phyloP scores from a whole-genome alignment of 1,284 basidiomycete species.

The Xanthoconium separans region DNA sequence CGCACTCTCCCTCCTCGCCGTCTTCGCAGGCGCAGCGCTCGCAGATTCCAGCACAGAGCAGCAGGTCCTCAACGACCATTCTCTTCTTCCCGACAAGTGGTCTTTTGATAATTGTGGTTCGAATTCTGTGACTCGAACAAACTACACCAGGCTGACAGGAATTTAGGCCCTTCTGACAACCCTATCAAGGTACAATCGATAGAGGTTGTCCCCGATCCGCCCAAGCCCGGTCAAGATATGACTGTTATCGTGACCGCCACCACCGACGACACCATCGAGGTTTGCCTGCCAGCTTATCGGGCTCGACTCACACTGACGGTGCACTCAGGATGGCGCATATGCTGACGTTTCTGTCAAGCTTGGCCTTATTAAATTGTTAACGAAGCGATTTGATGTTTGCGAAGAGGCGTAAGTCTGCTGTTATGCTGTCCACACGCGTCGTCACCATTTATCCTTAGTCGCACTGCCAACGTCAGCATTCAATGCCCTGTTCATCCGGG shows the following conservation, averaged over 20 bases:
- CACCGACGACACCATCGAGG: conserved; percentile 64
- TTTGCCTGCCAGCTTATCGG: conserved; percentile 33
- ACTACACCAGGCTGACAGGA: conserved; percentile 5
- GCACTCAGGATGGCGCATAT: conserved; percentile 79
- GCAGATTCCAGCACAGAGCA: conserved; percentile 41
- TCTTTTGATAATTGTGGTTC: conserved; percentile 60
- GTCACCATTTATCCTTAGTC: conserved; percentile 37
- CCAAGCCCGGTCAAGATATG: conserved; percentile 77
- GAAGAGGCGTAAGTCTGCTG: conserved; percentile 79
- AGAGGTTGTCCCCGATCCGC: conserved; percentile 75
- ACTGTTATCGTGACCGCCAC: conserved; percentile 75
- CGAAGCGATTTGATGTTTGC: conserved; percentile 84
- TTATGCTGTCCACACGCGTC: not conserved
- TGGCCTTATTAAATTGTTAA: conserved; percentile 81
- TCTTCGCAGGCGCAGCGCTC: conserved; percentile 32
- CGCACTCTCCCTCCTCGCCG: conserved; percentile 39
- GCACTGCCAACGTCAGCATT: conserved; percentile 66
- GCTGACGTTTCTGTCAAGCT: conserved; percentile 88
- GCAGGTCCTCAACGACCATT: conserved; percentile 35
- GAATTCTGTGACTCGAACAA: conserved; percentile 2
- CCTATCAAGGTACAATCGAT: conserved; percentile 66
- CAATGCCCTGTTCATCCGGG: conserved; percentile 80
- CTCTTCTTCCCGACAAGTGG: conserved; percentile 49
- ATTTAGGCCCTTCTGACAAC: conserved; percentile 47
- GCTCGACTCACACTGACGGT: conserved; percentile 6